Evolutionary conservation across 768 basidiomycete species (phyloP).

Genomic region (Tylopilus balloui): DNA sequence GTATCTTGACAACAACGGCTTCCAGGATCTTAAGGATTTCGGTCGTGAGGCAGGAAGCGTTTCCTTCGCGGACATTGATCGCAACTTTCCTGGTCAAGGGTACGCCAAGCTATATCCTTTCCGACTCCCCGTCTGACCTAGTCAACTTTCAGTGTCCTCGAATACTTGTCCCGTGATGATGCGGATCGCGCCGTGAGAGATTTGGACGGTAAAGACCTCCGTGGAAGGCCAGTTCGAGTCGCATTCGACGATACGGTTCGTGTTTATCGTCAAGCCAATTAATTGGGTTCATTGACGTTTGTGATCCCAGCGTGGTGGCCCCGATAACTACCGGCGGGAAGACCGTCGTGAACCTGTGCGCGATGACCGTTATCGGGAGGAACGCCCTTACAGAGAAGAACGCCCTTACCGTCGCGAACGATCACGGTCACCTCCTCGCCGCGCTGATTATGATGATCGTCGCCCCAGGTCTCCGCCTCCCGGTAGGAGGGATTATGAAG

Average conservation of each 20-base stretch:
- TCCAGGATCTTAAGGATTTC: conserved; percentile 95
- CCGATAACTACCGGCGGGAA: conserved; percentile 74
- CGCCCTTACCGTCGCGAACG: conserved; percentile 66
- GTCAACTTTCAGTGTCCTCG: conserved; percentile 62
- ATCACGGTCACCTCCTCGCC: conserved; percentile 77
- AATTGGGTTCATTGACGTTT: not conserved
- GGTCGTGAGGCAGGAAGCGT: conserved; percentile 92
- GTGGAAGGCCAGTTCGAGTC: conserved; percentile 76
- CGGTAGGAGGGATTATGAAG: conserved; percentile 74
- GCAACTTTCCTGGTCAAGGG: conserved; percentile 84
- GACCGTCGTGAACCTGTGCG: conserved; percentile 57
- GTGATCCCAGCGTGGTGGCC: conserved; percentile 50
- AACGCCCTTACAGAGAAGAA: conserved; percentile 51
- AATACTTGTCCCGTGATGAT: conserved; percentile 84
- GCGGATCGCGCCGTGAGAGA: conserved; percentile 91
- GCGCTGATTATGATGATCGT: conserved; percentile 69
- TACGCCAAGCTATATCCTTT: conserved; percentile 37
- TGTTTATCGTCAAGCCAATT: conserved; percentile 8
- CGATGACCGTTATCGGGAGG: conserved; percentile 57
- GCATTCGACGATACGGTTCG: conserved; percentile 58
- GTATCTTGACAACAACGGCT: conserved; percentile 31
- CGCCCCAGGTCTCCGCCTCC: conserved; percentile 75
- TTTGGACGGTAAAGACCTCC: conserved; percentile 82
- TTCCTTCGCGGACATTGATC: conserved; percentile 92
- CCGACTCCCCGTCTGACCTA: conserved; percentile 1